Evolutionary conservation across 768 basidiomycete species (phyloP), one percentile per base, ranked within the genome.

Genomic region (Candolleomyces aberdarensis): DNA sequence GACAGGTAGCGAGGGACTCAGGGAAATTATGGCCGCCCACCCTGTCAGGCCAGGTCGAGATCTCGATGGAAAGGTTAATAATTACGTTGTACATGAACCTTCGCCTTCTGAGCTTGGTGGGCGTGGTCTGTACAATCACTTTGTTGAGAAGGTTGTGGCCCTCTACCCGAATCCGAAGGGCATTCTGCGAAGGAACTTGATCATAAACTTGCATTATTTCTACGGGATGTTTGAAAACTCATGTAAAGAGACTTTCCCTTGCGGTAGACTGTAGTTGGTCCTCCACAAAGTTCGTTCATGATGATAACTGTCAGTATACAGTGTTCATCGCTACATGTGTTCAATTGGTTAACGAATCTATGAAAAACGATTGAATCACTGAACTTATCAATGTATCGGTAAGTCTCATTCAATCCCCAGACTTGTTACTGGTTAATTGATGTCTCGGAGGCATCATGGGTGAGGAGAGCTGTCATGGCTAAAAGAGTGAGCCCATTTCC

Each of bases 151-250:
- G 13, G 53, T 68, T 26, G 26, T 20, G 13, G 29, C 58, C 22
- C 44, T 68, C 8, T 68, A 68, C 57, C 67, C 65, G 19, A 64
- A 63, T 47, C 67, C 67, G 2, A 60, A 44, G n/a, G 63, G 66
- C 14, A 50, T 51, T 15, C 56, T 66, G 39, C 48, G 41, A 20
- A 49, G 59, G 54, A 63, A 64, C 10, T 55, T 66, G 10, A 66
- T 62, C 29, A 39, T 39, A 5, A 66, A 66, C 56, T 4, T 60
- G 55, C 5, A 60, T 62, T 32, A 51, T 44, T 32, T 58, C 59
- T 40, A 31, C 20, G 51, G 2, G 13, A 50, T 17, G 48, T 39
- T 7, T 14, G 6, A 13, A 65, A 6, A 44, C 8, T 31, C 14
- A 8, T 64, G 63, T 47, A 6, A 29, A 6, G 59, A 64, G 36